Percentiles rank a stretch among this genome's conserved stretches.
Conservation (phyloP, 106 monocot genomes). For the Dendrobium officinale region DNA sequence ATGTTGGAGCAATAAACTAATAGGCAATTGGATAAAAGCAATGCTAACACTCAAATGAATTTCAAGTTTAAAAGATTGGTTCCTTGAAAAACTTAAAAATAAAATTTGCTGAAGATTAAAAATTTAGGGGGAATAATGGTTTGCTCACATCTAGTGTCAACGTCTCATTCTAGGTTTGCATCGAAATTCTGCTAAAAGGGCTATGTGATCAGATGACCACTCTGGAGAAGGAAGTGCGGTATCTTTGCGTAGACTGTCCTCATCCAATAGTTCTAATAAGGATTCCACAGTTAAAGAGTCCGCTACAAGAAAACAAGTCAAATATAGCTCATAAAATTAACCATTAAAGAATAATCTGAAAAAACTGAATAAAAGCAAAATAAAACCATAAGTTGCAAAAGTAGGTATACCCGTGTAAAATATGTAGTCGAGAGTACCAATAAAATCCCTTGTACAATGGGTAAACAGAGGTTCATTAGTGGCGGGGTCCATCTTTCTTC, state of each 20-base stretch:
- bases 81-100: neutral
- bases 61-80: neutral
- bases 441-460: constrained; percentile 77
- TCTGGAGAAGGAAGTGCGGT: constrained; percentile 94
- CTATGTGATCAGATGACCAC: constrained; percentile 97
- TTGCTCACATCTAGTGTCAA: constrained; percentile 12
- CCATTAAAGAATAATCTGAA: neutral
- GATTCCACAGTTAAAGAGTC: constrained; percentile 88
- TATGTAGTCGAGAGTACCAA: constrained; percentile 91
- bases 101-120: neutral
- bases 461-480: constrained; percentile 95
- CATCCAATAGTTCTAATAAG: constrained; percentile 84
- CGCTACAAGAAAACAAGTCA: constrained; percentile 42
- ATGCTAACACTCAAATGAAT: neutral
- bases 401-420: constrained; percentile 75
- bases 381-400: too few species aligned
- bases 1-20: neutral
- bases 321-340: neutral
- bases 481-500: constrained; percentile 63
- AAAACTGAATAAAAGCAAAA: too few species aligned
- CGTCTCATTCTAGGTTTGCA: constrained; percentile 61
- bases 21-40: neutral
- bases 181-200: constrained; percentile 84
- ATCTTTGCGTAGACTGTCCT: constrained; percentile 76
- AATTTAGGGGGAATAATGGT: neutral